A percentile compares a stretch with the other conserved stretches of the same genome.
Conservation (phyloP, 306 rosid species). For the Malus sieversii region DNA sequence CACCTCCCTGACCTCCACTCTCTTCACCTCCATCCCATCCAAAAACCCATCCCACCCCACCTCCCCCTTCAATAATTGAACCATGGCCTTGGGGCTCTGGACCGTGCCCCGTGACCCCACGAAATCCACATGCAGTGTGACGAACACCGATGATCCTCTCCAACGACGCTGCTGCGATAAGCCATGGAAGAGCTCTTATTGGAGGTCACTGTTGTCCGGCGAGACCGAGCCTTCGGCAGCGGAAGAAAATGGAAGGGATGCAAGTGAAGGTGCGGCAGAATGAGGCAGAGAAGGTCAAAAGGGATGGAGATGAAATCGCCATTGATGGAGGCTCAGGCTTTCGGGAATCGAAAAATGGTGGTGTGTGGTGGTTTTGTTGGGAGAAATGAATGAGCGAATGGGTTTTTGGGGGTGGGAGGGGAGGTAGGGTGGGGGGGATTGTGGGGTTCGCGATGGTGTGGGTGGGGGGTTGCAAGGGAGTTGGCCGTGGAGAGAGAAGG, state of each 20-base stretch:
- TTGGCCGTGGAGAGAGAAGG: too few relatives aligned
- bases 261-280: conserved; percentile 36
- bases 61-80: conserved; percentile 31
- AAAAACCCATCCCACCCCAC: too few relatives aligned
- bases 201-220: conserved; percentile 45
- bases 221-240: conserved; percentile 50
- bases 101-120: conserved; percentile 31
- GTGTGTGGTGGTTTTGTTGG: neutral
- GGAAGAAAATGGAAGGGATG: conserved; percentile 36
- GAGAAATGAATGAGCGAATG: neutral
- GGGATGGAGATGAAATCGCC: conserved; percentile 57
- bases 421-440: too few relatives aligned
- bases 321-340: conserved; percentile 32
- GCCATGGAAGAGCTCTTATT: conserved; percentile 61
- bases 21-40: too few relatives aligned
- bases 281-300: conserved; percentile 49
- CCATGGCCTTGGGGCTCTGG: conserved; percentile 39
- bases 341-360: neutral
- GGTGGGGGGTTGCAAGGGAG: too few relatives aligned
- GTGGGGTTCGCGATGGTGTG: too few relatives aligned
- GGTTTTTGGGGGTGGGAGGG: too few relatives aligned
- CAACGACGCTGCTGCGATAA: conserved; percentile 41
- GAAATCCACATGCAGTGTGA: conserved; percentile 46
- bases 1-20: too few relatives aligned
- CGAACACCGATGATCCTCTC: conserved; percentile 55